These are phyloP conservation scores for Tagetes patula DNA, from an alignment of 129 eudicot species.

Conservation along the genomic window DNA sequence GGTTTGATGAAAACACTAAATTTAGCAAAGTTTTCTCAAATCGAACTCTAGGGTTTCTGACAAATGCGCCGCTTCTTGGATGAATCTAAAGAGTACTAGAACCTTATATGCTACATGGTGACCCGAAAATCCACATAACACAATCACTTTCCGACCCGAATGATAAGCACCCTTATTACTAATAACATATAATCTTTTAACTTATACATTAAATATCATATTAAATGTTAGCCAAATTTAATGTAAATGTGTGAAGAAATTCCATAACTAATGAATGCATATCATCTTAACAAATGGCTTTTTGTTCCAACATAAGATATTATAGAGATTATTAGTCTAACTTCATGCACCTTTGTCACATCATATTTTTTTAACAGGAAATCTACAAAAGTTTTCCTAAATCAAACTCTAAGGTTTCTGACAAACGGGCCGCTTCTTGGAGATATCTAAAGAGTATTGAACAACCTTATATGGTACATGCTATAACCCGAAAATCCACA, in stretches of 20 bases:
- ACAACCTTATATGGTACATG: neutral
- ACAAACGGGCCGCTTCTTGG: neutral
- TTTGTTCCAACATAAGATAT: neutral
- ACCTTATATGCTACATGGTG: no score
- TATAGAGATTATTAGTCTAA: neutral
- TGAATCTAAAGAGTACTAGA: no score
- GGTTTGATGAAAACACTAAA: neutral
- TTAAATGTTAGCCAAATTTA: neutral
- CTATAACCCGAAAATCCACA: slow-evolving; percentile 10
- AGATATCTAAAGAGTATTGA: neutral
- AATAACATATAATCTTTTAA: neutral
- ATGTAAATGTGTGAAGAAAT: neutral
- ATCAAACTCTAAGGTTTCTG: slow-evolving; percentile 10
- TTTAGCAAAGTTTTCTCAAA: no score
- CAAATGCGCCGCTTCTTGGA: no score
- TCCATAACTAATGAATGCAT: neutral
- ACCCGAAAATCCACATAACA: neutral
- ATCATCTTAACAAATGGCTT: neutral
- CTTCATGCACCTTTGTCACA: no score
- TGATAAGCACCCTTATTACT: slow-evolving; percentile 5
- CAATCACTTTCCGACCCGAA: neutral
- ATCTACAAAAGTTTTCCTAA: neutral
- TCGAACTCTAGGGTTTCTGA: no score
- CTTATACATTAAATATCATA: neutral
- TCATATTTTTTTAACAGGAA: no score